Base-by-base conservation (phyloP, 2,329 filamentous ascomycete species). In the Penicillium sp. region DNA sequence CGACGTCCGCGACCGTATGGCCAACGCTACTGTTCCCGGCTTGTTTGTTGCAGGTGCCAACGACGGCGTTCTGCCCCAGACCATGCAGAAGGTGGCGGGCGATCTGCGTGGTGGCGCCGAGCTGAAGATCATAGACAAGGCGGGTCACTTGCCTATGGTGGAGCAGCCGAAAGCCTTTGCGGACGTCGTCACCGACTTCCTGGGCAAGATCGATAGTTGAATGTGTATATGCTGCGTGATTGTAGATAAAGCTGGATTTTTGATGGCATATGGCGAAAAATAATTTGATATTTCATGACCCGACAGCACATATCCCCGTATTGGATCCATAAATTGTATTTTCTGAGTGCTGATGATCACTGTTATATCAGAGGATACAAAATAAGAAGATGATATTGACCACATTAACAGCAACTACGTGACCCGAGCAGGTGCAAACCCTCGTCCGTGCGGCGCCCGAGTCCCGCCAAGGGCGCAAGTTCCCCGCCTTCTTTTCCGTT, bases 81-180 rank as follows among this genome's bases (percentile, higher is more conserved):
- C 85, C 3, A 95, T 95, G 88, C 82, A 85, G 46, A 82, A 82
- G 12, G 89, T 91, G 78, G 81, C 78, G 47, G 76, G 70, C 0
- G 66, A 73, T 15, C 66, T 89, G 37, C 84, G 85, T 8, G 65
- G 68, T 0, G 81, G 79, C 0, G 79, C 78, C 0, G 77, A 81
- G 50, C 77, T 90, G 56, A 81, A 78, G 65, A 69, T 87, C 49
- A 80, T 95, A 8, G 80, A 87, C 0, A 73, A 78, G 7, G 83
- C 88, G 0, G 89, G 89, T 0, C 89, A 95, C 73, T 70, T 95
- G 62, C 89, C 89, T 0, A 95, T 95, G 88, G 83, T 83, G 42
- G 89, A 95, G 71, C 80, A 82, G 57, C 84, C 87, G 0, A 71
- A 75, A 49, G 82, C 78, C 3, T 90, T 91, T 65, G 84, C 84